Evolutionary conservation across 2,329 filamentous ascomycete genomes (phyloP).

Genomic region (Exophiala alcalophila): DNA sequence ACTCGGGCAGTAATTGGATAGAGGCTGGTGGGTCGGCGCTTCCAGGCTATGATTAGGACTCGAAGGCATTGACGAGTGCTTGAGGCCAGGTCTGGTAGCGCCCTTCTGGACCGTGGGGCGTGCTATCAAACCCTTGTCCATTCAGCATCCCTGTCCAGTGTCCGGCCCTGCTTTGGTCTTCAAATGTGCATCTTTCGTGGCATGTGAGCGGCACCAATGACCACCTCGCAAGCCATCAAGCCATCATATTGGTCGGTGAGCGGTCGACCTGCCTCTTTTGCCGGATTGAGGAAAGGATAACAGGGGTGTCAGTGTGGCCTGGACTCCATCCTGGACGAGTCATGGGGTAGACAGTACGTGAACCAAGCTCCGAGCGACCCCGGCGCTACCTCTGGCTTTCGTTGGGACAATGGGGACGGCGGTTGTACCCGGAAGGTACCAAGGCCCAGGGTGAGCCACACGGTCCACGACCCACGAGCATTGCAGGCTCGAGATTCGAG

Average conservation of each 20-base stretch:
- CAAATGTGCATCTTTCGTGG: conserved; percentile 10
- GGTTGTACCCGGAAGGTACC: conserved; percentile 18
- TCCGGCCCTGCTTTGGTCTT: conserved; percentile 3
- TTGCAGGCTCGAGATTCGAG: too few relatives aligned
- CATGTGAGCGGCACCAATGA: conserved; percentile 3
- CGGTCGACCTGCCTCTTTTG: background rate
- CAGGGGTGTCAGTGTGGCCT: background rate
- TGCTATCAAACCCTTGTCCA: conserved; percentile 16
- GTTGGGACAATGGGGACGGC: conserved; percentile 5
- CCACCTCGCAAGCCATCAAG: conserved; percentile 7
- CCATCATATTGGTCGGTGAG: background rate
- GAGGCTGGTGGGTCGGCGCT: conserved; percentile 18
- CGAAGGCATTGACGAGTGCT: conserved; percentile 20
- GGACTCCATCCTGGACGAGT: conserved; percentile 3
- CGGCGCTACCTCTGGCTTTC: conserved; percentile 9
- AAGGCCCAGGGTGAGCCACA: conserved; percentile 4
- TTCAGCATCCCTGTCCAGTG: conserved; percentile 3
- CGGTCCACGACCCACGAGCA: too few relatives aligned
- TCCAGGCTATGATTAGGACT: conserved; percentile 27
- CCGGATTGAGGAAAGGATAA: conserved; percentile 4
- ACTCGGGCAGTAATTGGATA: conserved; percentile 17
- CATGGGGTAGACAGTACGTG: conserved; percentile 19
- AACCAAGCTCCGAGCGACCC: conserved; percentile 2
- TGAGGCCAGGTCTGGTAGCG: conserved; percentile 21
- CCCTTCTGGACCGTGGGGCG: conserved; percentile 11